Base-by-base conservation (phyloP, 2,329 filamentous ascomycete genomes). In the Pseudogymnoascus sp. region DNA sequence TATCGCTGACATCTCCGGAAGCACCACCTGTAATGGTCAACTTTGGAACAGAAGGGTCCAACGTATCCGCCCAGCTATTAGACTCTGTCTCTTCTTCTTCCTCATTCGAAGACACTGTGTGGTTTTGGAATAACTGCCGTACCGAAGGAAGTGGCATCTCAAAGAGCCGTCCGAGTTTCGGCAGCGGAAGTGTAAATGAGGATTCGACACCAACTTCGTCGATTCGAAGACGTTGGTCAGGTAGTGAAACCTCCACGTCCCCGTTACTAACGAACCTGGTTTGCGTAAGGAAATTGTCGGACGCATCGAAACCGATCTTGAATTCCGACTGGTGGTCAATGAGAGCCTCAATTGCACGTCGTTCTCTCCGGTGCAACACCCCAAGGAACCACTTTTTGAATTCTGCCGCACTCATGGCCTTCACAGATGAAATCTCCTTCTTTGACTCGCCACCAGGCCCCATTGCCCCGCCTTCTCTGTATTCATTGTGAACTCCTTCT, bases 401-500 rank as follows among this genome's bases (percentile, higher is more conserved):
- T 31, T 65, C 63, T 27, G 59, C 60, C 33, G 63, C 60, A 27
- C 13, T 62, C 42, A 63, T 60, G 35, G 62, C 39, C 48, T 64
- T 65, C 13, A 64, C 63, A 25, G 60, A 60, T 5, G 78, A 65
- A 18, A 74, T 64, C 64, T 58, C 18, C 21, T 67, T 67, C 25
- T 60, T 64, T 13, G 68, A 72, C 61, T 71, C 71, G 27, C 72
- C 72, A 12, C 66, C 67, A 15, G 15, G 55, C 2, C 71, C 73
- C 71, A 75, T 74, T 10, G 65, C 61, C 12, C 75, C 76, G 5
- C 62, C 62, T 31, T 48, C 45, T 5, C 70, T 67, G 73, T 74
- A 78, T 71, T 77, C 74, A 58, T 63, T 64, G 36, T 67, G 64
- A n/a, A 77, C 74, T 4, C 74, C 76, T 58, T 75, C 74, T 39